Evolutionary conservation across 306 rosid species (phyloP), one percentile per base, ranked within the genome.

Genomic region (Senna tora): DNA sequence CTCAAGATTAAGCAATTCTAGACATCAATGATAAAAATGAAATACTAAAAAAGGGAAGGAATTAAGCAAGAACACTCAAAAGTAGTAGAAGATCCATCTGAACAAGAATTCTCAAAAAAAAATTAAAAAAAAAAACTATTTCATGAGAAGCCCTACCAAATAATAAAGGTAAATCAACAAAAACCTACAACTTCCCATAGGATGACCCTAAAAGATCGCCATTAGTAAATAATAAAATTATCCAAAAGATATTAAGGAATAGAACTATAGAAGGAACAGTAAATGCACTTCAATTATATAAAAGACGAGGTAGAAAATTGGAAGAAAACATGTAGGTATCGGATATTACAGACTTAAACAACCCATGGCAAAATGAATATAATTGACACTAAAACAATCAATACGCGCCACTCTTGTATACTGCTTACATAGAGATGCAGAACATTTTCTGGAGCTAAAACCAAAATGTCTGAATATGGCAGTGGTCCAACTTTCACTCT

Each of bases 341-440:
- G 20, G 57, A 78, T 43, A 36, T 49, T 22, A 39, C n/a, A 46
- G 9, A 51, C 16, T 12, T 15, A 9, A 38, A 67, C 39, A 76
- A 68, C 46, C 33, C 19, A 5, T 14, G 51, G 57, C 50, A 39
- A 57, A 65, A 58, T 46, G 20, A 58, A 68, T n/a, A 33, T 30
- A 28, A 58, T 57, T 55, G 56, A 74, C 45, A 78, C 51, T 66
- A 73, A 51, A n/a, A 10, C 25, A 30, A 57, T 51, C 71, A 45
- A 64, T 56, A 51, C 69, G 42, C 49, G 59, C 56, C 70, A 73
- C 42, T 63, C 57, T 74, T 45, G 77, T 30, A 15, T 56, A 72
- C 67, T 54, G 79, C 97, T 93, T 93, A 93, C 98, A 84, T 91
- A 89, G 60, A 93, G 98, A 81, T 86, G 93, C 79, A 93, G 86